phyloP scores from a whole-genome alignment of 257 asterid species.

The Capsicum baccatum region DNA sequence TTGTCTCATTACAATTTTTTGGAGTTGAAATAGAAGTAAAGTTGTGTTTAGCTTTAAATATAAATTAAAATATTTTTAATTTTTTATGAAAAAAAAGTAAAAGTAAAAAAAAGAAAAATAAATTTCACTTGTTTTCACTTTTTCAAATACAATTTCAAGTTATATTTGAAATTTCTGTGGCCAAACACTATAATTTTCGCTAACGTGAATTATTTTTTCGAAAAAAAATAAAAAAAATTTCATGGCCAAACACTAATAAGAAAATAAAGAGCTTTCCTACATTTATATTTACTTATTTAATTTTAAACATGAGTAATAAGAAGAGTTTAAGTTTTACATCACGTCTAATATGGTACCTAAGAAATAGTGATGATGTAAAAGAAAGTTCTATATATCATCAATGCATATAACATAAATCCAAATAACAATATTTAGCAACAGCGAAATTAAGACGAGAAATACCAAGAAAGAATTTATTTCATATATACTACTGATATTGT shows the following conservation, averaged over 20 bases:
- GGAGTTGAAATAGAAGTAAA: no score
- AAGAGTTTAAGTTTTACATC: conserved; percentile 3
- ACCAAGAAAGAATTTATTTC: conserved; percentile 25
- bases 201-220: no score
- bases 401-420: not conserved
- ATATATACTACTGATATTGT: conserved; percentile 30
- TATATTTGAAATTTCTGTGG: no score
- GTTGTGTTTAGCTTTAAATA: no score
- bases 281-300: not conserved
- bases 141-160: no score
- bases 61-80: no score
- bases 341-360: not conserved
- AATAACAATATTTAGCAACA: not conserved
- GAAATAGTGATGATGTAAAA: not conserved
- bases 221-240: no score
- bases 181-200: no score
- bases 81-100: no score
- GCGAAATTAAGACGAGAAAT: not conserved
- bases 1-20: not conserved
- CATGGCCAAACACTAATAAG: not conserved
- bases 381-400: not conserved
- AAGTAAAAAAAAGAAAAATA: no score
- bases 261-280: not conserved
- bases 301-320: not conserved
- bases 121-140: no score